phyloP scores from a whole-genome alignment of 176 grass and related monocot species.

The Phoenix dactylifera region DNA sequence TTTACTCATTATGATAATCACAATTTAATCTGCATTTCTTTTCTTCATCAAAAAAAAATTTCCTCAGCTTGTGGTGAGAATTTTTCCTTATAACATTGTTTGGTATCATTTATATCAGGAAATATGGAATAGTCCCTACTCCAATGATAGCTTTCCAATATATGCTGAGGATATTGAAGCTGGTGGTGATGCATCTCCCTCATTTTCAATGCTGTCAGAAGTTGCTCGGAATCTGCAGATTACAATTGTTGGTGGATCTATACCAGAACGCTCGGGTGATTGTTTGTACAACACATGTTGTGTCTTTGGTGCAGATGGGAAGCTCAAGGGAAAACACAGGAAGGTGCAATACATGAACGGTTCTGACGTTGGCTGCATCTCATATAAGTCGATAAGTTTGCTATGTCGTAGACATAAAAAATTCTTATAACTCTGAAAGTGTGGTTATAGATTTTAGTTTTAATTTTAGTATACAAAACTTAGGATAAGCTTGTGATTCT shows the following conservation, averaged over 20 bases:
- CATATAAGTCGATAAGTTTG: too few relatives aligned
- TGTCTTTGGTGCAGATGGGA: slow-evolving; percentile 76
- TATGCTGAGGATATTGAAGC: slow-evolving; percentile 92
- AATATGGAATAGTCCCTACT: slow-evolving; percentile 94
- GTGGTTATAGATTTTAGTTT: too few relatives aligned
- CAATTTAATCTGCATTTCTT: too few relatives aligned
- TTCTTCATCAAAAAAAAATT: neutral
- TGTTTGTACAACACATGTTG: slow-evolving; percentile 89
- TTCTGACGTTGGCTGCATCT: neutral
- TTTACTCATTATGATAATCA: too few relatives aligned
- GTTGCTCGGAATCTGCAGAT: slow-evolving; percentile 52
- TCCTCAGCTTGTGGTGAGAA: neutral
- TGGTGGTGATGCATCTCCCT: slow-evolving; percentile 64
- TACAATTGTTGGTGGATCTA: slow-evolving; percentile 93
- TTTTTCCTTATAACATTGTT: neutral
- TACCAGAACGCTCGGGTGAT: slow-evolving; percentile 67
- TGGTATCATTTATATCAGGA: slow-evolving; percentile 46
- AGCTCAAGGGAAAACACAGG: slow-evolving; percentile 90
- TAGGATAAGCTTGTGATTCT: too few relatives aligned
- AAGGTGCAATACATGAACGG: slow-evolving; percentile 35
- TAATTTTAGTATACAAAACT: too few relatives aligned
- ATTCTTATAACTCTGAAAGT: too few relatives aligned
- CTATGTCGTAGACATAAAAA: too few relatives aligned
- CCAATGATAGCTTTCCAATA: slow-evolving; percentile 82
- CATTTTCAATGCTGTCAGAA: slow-evolving; percentile 81